These are phyloP conservation scores for Gnomoniopsis smithogilvyi DNA, from an alignment of 2,329 filamentous ascomycete genomes.

Conservation along the genomic window DNA sequence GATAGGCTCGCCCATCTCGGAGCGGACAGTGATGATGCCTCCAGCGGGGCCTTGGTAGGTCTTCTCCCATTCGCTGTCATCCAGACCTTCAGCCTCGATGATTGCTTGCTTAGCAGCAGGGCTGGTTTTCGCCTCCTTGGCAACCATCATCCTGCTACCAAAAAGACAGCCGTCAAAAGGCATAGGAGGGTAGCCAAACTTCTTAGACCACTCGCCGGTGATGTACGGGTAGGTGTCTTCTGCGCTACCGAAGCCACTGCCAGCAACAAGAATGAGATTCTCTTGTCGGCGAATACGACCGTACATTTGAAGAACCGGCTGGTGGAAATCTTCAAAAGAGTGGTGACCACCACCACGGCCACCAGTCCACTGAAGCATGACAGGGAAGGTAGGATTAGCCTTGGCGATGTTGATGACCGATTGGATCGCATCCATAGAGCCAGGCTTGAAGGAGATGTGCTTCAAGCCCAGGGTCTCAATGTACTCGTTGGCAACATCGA, in stretches of 20 bases:
- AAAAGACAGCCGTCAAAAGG: conserved; percentile 91
- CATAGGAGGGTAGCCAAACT: conserved; percentile 87
- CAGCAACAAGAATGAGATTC: conserved; percentile 86
- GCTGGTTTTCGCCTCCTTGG: conserved; percentile 88
- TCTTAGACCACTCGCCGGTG: conserved; percentile 82
- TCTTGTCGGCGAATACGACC: conserved; percentile 77
- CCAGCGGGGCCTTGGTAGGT: conserved; percentile 89
- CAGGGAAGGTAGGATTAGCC: conserved; percentile 90
- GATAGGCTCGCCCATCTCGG: conserved; percentile 99
- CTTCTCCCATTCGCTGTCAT: conserved; percentile 83
- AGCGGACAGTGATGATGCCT: conserved; percentile 92
- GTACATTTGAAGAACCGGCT: conserved; percentile 89
- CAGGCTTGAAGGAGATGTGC: conserved; percentile 93
- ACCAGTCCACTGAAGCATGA: conserved; percentile 92
- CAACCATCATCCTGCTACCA: conserved; percentile 91
- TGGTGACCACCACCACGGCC: conserved; percentile 92
- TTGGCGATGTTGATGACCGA: conserved; percentile 89
- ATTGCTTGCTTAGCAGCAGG: conserved; percentile 87
- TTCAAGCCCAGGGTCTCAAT: conserved; percentile 90
- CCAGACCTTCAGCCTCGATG: conserved; percentile 77
- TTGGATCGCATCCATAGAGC: conserved; percentile 84
- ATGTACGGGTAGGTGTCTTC: conserved; percentile 92
- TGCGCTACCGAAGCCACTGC: conserved; percentile 86
- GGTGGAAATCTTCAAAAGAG: conserved; percentile 93
- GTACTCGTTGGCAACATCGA: conserved; percentile 90